Base-by-base conservation (phyloP, 202 grass and related monocot species). In the Zoysia matrella region DNA sequence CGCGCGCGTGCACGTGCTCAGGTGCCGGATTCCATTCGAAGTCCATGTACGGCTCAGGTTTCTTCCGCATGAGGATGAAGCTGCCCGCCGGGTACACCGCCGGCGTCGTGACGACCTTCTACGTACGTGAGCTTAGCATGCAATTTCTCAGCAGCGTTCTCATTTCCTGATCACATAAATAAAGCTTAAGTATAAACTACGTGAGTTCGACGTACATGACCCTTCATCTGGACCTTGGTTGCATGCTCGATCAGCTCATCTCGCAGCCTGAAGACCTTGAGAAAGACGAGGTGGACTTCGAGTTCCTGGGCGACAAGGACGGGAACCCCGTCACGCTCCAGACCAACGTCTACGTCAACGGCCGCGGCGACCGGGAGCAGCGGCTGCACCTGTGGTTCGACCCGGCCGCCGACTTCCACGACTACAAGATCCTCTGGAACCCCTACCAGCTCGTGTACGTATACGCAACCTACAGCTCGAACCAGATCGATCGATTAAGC, bases 371-470 rank as follows among this genome's bases (percentile, higher is more conserved):
- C 47, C 73, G 88, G 81, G 90, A 91, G 86, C 88, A 97, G 75
- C 73, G 86, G 14, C 40, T 86, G 10, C 2, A 22, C 52, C 83
- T 96, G 16, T 96, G 90, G 90, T 96, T 93, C 73, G 93, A 96
- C 73, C 90, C 93, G 2, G 74, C 93, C 12, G 75, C 88, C 4
- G 88, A 91, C 18, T 89, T 93, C 86, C 94, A 93, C n/a, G 78
- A 87, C 69, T 93, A 97, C 84, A 80, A 58, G 65, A 78, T 93
- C 41, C 84, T 97, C 18, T 97, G 93, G 93, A 97, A 97, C 66
- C 84, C 86, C 5, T 81, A 83, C 87, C 94, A 89, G 57, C 56
- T 93, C 10, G 88, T 88, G 94, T 93, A 83, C 30, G 30, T 36
- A 36, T 36, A 36, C 30, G 30, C 30, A 36, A 36, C 30, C 30